phyloP scores from a whole-genome alignment of 2,329 filamentous ascomycete species.

The Botrytis hyacinthi region DNA sequence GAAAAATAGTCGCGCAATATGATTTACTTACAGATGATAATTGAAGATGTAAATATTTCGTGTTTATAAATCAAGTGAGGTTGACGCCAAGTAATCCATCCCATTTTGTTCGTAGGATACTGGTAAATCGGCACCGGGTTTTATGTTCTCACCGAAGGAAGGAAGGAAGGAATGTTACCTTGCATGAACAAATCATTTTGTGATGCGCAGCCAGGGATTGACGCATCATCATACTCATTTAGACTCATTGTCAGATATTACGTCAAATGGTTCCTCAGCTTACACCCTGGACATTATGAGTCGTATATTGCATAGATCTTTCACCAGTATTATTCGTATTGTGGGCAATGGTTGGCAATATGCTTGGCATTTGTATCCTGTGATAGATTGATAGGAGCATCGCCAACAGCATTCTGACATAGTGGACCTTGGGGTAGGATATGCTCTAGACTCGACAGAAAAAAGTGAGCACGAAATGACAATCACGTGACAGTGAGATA shows the following conservation, averaged over 20 bases:
- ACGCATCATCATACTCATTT: background rate
- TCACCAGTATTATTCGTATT: background rate
- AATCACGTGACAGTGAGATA: background rate
- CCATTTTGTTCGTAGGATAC: background rate
- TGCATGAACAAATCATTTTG: conserved; percentile 3
- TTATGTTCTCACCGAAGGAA: background rate
- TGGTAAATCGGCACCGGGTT: background rate
- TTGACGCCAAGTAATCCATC: background rate
- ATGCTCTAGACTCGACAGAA: background rate
- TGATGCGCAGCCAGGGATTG: background rate
- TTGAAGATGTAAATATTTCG: background rate
- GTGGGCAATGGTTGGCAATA: no score
- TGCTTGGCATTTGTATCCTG: no score
- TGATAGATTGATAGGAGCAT: background rate
- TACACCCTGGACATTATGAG: background rate
- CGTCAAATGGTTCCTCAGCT: background rate
- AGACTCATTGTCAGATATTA: conserved; percentile 1
- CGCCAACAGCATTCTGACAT: background rate
- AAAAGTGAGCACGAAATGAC: background rate
- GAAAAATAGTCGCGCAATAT: background rate
- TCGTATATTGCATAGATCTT: background rate
- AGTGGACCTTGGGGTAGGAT: background rate
- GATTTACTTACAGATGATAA: background rate
- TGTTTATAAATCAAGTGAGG: background rate
- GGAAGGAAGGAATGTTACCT: conserved; percentile 3